These are phyloP conservation scores for Amaranthus palmeri DNA, from an alignment of 148 eudicot species.

Conservation along the genomic window DNA sequence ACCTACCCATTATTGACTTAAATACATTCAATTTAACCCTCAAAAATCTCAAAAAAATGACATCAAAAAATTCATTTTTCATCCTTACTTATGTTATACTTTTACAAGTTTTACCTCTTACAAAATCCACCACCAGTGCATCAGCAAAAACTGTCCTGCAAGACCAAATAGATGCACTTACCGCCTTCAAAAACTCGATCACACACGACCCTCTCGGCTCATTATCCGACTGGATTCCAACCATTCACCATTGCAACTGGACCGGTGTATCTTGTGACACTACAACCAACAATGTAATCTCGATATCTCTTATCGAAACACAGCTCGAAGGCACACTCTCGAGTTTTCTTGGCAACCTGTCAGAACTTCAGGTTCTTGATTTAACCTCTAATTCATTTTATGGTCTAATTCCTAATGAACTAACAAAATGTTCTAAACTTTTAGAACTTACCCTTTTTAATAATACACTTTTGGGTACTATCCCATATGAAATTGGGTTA, in stretches of 20 bases:
- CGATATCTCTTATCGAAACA: slow-evolving; percentile 38
- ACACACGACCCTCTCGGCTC: slow-evolving; percentile 57
- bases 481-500: slow-evolving; percentile 53
- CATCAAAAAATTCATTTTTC: not conserved
- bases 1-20: not conserved
- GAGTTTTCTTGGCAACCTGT: slow-evolving; percentile 53
- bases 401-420: slow-evolving; percentile 57
- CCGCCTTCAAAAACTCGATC: slow-evolving; percentile 52
- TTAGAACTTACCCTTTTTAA: slow-evolving; percentile 30
- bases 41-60: slow-evolving; percentile 13
- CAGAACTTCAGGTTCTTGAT: slow-evolving; percentile 71
- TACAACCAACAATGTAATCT: slow-evolving; percentile 28
- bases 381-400: slow-evolving; percentile 47
- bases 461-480: slow-evolving; percentile 52
- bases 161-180: slow-evolving; percentile 44
- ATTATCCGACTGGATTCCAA: slow-evolving; percentile 48
- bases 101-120: not conserved
- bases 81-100: not conserved
- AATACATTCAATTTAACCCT: not conserved
- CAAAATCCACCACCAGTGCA: not conserved
- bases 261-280: slow-evolving; percentile 69
- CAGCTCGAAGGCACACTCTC: slow-evolving; percentile 60
- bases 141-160: slow-evolving; percentile 28
- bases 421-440: slow-evolving; percentile 55
- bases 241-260: slow-evolving; percentile 76